Evolutionary conservation across 2,329 filamentous ascomycete genomes (phyloP), one percentile per base, ranked within the genome.

Genomic region (Drechmeria coniospora): DNA sequence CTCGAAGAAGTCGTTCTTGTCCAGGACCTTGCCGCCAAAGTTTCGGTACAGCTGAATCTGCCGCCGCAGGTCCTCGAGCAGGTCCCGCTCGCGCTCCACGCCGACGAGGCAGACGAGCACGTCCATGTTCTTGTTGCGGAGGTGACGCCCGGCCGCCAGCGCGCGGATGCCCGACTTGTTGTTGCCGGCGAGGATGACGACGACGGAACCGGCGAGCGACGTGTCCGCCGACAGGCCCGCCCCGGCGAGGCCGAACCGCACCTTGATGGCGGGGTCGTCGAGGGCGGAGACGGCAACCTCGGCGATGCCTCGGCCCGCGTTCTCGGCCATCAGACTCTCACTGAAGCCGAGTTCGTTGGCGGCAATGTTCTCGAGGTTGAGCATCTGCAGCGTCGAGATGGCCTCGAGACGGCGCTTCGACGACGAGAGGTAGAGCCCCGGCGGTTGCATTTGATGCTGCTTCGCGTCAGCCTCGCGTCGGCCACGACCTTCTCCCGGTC

Each of bases 311-410:
- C 87, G 73, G 12, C 81, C 87, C 2, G 86, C 80, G 46, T 87
- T 94, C 46, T 95, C 90, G 1, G 82, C 76, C 60, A 95, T 82
- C 51, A 94, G 76, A 29, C 90, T 82, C 47, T 92, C 83, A 0
- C 77, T 80, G 25, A 95, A 63, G 5, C 84, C 84, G 32, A 92
- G 71, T 39, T 94, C 84, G 23, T 81, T 78, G 33, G 84, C 77
- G 0, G 86, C 84, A 31, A 92, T 80, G 43, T 90, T 86, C 53
- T 95, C 90, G 1, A 95, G 69, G 36, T 90, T 87, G 16, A 92
- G 68, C 71, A 94, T 90, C 45, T 92, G 83, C 21, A 90, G 60
- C 5, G 87, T 66, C 12, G 72, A 76, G 17, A 78, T 68, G 5
- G 69, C 60, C 40, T 77, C 72, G 16, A 74, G 55, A 9, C 64